Percentiles rank a stretch among this genome's conserved stretches.
These are phyloP conservation scores for Monascus ruber DNA, from an alignment of 2,329 filamentous ascomycete genomes.

Conservation along the genomic window DNA sequence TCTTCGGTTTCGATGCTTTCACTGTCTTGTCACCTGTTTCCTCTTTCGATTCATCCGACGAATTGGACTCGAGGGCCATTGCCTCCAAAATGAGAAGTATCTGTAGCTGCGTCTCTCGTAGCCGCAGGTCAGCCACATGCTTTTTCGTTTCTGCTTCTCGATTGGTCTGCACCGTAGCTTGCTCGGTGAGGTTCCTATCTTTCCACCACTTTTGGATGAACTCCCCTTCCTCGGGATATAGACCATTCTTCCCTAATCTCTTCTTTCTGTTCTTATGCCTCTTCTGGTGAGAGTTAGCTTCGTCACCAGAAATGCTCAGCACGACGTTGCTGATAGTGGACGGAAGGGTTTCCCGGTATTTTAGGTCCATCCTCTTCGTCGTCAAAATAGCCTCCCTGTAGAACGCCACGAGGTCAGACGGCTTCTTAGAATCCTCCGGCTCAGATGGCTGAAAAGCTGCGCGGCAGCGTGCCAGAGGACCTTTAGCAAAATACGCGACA, in stretches of 20 bases:
- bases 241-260: constrained; percentile 36
- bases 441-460: constrained; percentile 24
- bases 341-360: constrained; percentile 35
- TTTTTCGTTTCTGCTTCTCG: constrained; percentile 29
- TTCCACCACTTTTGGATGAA: constrained; percentile 38
- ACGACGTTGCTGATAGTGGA: constrained; percentile 26
- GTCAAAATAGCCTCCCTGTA: constrained; percentile 33
- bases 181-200: constrained; percentile 19
- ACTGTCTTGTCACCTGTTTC: constrained; percentile 6
- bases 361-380: constrained; percentile 37
- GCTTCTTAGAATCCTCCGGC: constrained; percentile 9
- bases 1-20: constrained; percentile 24
- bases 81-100: constrained; percentile 39
- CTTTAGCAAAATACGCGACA: constrained; percentile 42
- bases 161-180: constrained; percentile 14
- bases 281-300: constrained; percentile 12
- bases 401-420: constrained; percentile 22
- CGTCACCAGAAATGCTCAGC: constrained; percentile 26
- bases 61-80: constrained; percentile 29
- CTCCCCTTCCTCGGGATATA: constrained; percentile 35
- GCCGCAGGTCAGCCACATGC: constrained; percentile 32
- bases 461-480: constrained; percentile 36
- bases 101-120: constrained; percentile 39
- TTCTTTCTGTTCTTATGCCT: constrained; percentile 28
- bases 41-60: constrained; percentile 9